phyloP scores from a whole-genome alignment of 176 grass and related monocot genomes.

The Triticum urartu region DNA sequence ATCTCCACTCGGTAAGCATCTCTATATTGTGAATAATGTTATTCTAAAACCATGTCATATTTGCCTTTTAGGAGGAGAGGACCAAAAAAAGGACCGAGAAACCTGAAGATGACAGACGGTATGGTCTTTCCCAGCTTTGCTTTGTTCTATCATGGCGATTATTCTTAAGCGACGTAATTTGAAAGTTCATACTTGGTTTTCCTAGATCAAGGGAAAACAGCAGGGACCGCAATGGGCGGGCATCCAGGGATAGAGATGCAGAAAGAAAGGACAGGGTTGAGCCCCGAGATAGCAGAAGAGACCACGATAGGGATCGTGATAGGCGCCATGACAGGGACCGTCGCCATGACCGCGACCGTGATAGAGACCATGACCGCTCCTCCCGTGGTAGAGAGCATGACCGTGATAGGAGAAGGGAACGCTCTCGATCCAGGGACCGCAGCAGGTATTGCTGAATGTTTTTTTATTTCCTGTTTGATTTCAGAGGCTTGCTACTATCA shows the following conservation, averaged over 20 bases:
- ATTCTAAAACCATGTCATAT: constrained; percentile 29
- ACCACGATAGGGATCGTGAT: constrained; percentile 71
- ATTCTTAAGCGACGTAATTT: not conserved
- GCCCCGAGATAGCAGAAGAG: constrained; percentile 55
- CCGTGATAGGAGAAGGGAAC: constrained; percentile 56
- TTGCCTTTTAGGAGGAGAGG: constrained; percentile 65
- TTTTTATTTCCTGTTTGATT: not conserved
- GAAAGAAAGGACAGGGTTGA: constrained; percentile 66
- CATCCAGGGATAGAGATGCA: constrained; percentile 56
- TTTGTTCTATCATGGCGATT: not conserved
- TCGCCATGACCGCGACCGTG: constrained; percentile 67
- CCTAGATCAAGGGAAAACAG: constrained; percentile 78
- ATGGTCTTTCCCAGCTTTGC: not conserved
- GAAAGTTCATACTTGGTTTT: not conserved
- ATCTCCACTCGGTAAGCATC: not conserved
- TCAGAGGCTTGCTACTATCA: not conserved
- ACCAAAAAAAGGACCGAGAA: constrained; percentile 62
- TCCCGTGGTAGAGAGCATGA: constrained; percentile 27
- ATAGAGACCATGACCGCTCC: constrained; percentile 55
- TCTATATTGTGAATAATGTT: not conserved
- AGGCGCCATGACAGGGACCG: constrained; percentile 64
- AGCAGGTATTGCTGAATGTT: constrained; percentile 54
- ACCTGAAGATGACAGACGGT: constrained; percentile 59
- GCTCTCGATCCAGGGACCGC: constrained; percentile 72
- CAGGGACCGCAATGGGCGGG: constrained; percentile 54